Base-by-base conservation (phyloP, 495 filamentous ascomycete species). In the Talaromyces borbonicus region DNA sequence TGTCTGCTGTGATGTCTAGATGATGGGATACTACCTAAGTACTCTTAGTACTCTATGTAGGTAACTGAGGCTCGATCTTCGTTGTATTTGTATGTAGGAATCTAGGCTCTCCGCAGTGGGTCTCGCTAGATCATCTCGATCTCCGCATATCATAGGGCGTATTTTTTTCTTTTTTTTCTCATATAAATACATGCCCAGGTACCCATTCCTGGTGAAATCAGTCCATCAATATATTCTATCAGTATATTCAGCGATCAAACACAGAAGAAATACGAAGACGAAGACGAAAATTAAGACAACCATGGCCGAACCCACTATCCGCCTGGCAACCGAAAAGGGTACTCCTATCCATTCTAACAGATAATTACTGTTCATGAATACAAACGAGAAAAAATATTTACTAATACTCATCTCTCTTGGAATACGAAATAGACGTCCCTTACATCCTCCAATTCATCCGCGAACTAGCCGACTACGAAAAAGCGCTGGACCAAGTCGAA, bases 401-500 rank as follows among this genome's bases (percentile, higher is more conserved):
- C 12, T 8, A n/a, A 19, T n/a, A 18, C 42, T 8, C 31, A 33
- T n/a, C n/a, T n/a, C n/a, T n/a, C n/a, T n/a, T n/a, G n/a, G n/a
- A n/a, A n/a, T 45, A 38, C 14, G n/a, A 15, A 29, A n/a, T 56
- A 95, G 90, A 97, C 53, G 80, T 95, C 45, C 79, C 80, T 26
- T 65, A 71, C 11, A 95, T 97, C 60, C 78, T 95, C 49, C 61
- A 78, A 49, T 67, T 95, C 53, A 93, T 98, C 65, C 78, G 78
- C 46, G 90, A 92, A 55, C 80, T 97, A 4, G 90, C 92, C 50
- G 75, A 79, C 54, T 95, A 95, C 66, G 88, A 96, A 64, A 82
- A 68, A 29, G 67, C 66, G 52, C 69, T 81, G 14, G 67, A 83
- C 56, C 69, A 77, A 47, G 89, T 95, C 49, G 71, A 84, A 52